phyloP scores from a whole-genome alignment of 192 early-diverging fungal genomes.

The Geranomyces variabilis region DNA sequence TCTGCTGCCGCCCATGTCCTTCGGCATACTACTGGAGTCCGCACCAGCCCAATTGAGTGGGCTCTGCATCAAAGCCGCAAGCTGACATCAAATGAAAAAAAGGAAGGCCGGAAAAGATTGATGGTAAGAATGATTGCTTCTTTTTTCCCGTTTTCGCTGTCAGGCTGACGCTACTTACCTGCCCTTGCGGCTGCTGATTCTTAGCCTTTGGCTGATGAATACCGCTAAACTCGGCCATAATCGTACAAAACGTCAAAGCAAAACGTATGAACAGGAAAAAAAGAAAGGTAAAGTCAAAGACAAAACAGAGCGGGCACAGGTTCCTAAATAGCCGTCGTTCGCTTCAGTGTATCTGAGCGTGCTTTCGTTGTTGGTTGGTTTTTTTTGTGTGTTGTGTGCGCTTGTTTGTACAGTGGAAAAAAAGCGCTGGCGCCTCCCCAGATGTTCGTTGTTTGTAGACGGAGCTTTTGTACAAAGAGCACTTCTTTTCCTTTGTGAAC shows the following conservation, averaged over 20 bases:
- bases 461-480: no score
- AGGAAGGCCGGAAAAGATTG: not conserved
- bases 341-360: no score
- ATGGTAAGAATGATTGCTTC: not conserved
- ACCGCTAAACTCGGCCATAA: constrained; percentile 23
- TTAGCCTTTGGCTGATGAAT: constrained; percentile 71
- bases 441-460: no score
- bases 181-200: constrained; percentile 66
- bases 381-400: no score
- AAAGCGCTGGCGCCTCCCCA: no score
- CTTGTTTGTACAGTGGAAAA: no score
- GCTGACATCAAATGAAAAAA: constrained; percentile 19
- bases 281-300: not conserved
- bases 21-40: constrained; percentile 23
- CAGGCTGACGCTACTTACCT: constrained; percentile 52
- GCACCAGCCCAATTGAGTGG: constrained; percentile 39
- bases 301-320: not conserved
- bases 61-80: constrained; percentile 47
- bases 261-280: not conserved
- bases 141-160: no score
- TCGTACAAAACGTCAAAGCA: not conserved
- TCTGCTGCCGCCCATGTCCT: constrained; percentile 50
- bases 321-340: no score
- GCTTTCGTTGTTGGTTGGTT: no score
- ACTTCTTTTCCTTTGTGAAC: no score